These are phyloP conservation scores for Dipodascus geniculatus DNA, from an alignment of 805 yeast species.

Conservation along the genomic window DNA sequence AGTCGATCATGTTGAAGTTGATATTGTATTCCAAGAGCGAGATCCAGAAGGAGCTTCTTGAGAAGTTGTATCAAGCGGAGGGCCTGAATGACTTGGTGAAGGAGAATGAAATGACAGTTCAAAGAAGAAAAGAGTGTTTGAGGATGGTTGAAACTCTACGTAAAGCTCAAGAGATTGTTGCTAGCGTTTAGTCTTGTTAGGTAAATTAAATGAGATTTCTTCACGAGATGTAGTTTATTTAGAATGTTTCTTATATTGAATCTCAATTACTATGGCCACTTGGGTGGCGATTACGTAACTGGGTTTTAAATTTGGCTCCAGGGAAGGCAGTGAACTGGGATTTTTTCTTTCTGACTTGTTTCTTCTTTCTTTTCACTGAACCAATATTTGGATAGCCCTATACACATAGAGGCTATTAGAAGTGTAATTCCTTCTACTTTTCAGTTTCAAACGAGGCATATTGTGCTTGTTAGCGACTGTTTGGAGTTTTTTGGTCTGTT, in stretches of 20 bases:
- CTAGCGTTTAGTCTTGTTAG: conserved; percentile 20
- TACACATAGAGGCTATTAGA: too few species aligned
- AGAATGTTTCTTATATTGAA: too few species aligned
- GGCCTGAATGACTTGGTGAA: conserved; percentile 62
- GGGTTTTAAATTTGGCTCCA: not conserved
- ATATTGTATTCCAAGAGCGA: conserved; percentile 72
- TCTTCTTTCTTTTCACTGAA: not conserved
- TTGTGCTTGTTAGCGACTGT: too few species aligned
- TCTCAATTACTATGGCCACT: not conserved
- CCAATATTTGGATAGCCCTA: too few species aligned
- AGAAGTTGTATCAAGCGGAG: conserved; percentile 72
- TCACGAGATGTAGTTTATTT: too few species aligned
- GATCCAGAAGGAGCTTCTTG: conserved; percentile 83
- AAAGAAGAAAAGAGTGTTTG: conserved; percentile 85
- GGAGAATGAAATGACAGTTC: conserved; percentile 85
- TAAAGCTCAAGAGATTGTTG: conserved; percentile 84
- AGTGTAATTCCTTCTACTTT: not conserved
- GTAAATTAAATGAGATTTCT: not conserved
- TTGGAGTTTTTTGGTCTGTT: too few species aligned
- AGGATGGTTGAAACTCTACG: conserved; percentile 89
- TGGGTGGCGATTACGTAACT: not conserved
- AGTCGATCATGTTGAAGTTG: conserved; percentile 86
- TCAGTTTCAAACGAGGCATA: too few species aligned
- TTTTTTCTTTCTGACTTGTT: not conserved
- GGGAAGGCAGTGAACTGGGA: too few species aligned